phyloP scores from a whole-genome alignment of 2,329 filamentous ascomycete species.

The Neurospora sp. region DNA sequence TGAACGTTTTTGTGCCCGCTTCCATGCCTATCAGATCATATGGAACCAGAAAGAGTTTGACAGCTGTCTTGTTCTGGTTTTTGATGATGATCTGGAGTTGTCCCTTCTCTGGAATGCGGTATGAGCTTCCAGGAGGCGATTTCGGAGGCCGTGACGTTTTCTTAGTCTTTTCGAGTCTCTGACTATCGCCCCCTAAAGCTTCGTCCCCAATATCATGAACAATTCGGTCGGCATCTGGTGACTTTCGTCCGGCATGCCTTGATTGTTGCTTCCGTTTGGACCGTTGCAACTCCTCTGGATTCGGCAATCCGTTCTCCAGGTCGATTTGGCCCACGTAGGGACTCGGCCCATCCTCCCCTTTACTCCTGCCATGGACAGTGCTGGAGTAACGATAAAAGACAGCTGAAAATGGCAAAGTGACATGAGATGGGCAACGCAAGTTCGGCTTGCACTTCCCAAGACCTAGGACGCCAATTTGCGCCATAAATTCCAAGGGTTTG shows the following conservation, averaged over 20 bases:
- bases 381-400: constrained; percentile 90
- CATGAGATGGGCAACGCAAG: constrained; percentile 78
- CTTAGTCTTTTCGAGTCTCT: constrained; percentile 29
- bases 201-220: constrained; percentile 11
- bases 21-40: constrained; percentile 93
- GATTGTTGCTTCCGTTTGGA: constrained; percentile 38
- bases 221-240: constrained; percentile 21
- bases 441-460: constrained; percentile 80
- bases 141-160: constrained; percentile 41
- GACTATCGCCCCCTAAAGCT: constrained; percentile 8
- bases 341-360: constrained; percentile 75
- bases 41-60: constrained; percentile 88
- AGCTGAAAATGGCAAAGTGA: constrained; percentile 82
- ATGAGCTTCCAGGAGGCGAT: constrained; percentile 76
- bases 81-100: constrained; percentile 97
- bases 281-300: constrained; percentile 36
- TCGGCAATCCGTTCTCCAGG: constrained; percentile 67
- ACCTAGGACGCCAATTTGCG: constrained; percentile 89
- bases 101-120: constrained; percentile 86
- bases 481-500: constrained; percentile 82
- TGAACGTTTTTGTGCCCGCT: constrained; percentile 87
- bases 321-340: constrained; percentile 94
- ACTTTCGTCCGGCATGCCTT: constrained; percentile 29
- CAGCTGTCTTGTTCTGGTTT: constrained; percentile 95
- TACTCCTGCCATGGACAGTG: constrained; percentile 51